Evolutionary conservation across 208 protist genomes (phyloP), one percentile per base, ranked within the genome.

Genomic region (Leishmania amazonensis): DNA sequence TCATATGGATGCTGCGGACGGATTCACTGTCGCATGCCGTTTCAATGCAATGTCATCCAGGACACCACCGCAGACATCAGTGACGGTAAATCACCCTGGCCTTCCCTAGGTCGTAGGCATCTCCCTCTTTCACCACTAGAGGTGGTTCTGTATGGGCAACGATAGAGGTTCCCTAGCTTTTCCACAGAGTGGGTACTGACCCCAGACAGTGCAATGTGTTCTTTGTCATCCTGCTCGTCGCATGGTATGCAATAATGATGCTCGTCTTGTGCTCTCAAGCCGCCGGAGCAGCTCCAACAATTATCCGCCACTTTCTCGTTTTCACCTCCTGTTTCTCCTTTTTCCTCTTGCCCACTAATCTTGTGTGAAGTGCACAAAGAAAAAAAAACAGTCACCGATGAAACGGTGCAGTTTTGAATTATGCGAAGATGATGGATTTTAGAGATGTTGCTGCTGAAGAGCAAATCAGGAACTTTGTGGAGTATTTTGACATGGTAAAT

Each of bases 401-500:
- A 74, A 54, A 74, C 1, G 24, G 70, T 19, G 0, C 13, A 21
- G 21, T 54, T 54, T 17, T 28, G 24, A 67, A 38, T 40, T 42
- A 21, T 42, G 31, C 11, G n/a, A 79, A 75, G 40, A 85, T 85
- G 82, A 51, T 81, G 64, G 71, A 82, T 70, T 85, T 85, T 79
- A 60, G 62, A 4, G 78, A 81, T 79, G 51, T 81, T 21, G 58
- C 72, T 64, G 83, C 77, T n/a, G 86, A 87, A 62, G 78, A 78
- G 7, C 65, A 84, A 9, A 81, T 87, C 28, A 77, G 64, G 67
- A n/a, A 60, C 0, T 82, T 81, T 67, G 77, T 42, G 13, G 47
- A 68, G 7, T 83, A 81, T 13, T 92, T 94, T 74, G 82, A 87
- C 11, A 62, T 74, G 62, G 82, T 93, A 31, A 81, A 88, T 70